Conservation (phyloP, 768 basidiomycete genomes). For the Lentinus tigrinus region DNA sequence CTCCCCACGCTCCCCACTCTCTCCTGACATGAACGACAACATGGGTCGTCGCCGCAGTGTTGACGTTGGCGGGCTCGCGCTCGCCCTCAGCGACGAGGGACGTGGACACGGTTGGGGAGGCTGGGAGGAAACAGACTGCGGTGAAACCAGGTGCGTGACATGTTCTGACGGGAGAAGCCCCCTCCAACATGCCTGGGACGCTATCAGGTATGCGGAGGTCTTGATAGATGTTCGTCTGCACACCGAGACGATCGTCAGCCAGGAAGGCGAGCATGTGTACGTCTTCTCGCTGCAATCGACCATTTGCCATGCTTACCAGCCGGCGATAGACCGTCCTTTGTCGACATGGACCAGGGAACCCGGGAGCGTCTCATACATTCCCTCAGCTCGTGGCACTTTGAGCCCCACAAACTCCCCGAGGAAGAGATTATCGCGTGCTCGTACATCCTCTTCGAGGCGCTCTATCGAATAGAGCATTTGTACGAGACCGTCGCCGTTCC, state of each 20-base stretch:
- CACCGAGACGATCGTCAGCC: slow-evolving; percentile 69
- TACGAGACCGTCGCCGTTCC: slow-evolving; percentile 54
- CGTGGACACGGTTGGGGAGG: slow-evolving; percentile 73
- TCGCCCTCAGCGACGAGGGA: slow-evolving; percentile 64
- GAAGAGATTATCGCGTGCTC: slow-evolving; percentile 83
- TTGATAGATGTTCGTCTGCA: slow-evolving; percentile 84
- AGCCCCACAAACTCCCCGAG: slow-evolving; percentile 79
- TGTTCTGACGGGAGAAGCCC: slow-evolving; percentile 6
- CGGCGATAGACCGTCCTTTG: slow-evolving; percentile 20
- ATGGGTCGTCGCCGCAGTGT: slow-evolving; percentile 65
- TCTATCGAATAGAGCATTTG: slow-evolving; percentile 80
- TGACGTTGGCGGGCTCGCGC: slow-evolving; percentile 85
- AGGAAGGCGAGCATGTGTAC: slow-evolving; percentile 45
- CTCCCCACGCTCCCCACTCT: background rate
- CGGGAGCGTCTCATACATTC: slow-evolving; percentile 63
- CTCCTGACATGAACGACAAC: slow-evolving; percentile 11
- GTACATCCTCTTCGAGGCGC: slow-evolving; percentile 81
- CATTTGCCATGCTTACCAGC: background rate
- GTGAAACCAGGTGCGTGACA: slow-evolving; percentile 48
- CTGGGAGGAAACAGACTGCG: slow-evolving; percentile 47
- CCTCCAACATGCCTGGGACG: background rate
- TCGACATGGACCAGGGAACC: slow-evolving; percentile 45
- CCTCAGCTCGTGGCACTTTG: slow-evolving; percentile 85
- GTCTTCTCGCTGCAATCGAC: slow-evolving; percentile 21
- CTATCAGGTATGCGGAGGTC: slow-evolving; percentile 69